A percentile compares a stretch with the other conserved stretches of the same genome.
phyloP scores from a whole-genome alignment of 2,329 filamentous ascomycete genomes.

The Plectosphaerella plurivora region DNA sequence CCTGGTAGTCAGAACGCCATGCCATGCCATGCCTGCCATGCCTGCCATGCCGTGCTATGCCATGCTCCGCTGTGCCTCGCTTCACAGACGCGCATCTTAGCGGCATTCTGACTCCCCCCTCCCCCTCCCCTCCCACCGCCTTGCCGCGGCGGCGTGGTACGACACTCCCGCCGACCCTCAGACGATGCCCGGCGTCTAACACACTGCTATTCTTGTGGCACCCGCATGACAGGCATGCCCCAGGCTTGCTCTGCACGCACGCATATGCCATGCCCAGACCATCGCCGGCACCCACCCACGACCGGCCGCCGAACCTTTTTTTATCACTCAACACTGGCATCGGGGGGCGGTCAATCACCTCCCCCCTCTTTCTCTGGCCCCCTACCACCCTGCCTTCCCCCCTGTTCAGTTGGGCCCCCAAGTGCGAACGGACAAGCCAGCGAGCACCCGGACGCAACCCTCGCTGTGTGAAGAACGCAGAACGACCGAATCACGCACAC shows the following conservation, averaged over 20 bases:
- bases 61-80: constrained; percentile 4
- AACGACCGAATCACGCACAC: constrained; percentile 5
- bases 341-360: background rate
- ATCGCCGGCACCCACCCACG: background rate
- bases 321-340: background rate
- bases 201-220: background rate
- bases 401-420: background rate
- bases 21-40: constrained; percentile 6
- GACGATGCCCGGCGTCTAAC: background rate
- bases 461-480: background rate
- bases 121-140: background rate
- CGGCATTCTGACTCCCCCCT: background rate
- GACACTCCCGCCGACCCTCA: background rate
- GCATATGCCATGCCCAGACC: background rate
- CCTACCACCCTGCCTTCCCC: background rate
- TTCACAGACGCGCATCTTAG: constrained; percentile 1
- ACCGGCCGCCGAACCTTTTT: no score
- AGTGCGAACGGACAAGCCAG: no score
- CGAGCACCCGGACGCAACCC: background rate
- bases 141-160: background rate
- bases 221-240: background rate
- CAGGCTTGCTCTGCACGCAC: background rate
- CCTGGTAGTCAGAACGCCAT: no score
- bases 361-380: background rate
- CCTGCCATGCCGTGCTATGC: constrained; percentile 2